A percentile compares a stretch with the other conserved stretches of the same genome.
Conservation (phyloP, 2,329 filamentous ascomycete species). For the Colletotrichum eremochloae region DNA sequence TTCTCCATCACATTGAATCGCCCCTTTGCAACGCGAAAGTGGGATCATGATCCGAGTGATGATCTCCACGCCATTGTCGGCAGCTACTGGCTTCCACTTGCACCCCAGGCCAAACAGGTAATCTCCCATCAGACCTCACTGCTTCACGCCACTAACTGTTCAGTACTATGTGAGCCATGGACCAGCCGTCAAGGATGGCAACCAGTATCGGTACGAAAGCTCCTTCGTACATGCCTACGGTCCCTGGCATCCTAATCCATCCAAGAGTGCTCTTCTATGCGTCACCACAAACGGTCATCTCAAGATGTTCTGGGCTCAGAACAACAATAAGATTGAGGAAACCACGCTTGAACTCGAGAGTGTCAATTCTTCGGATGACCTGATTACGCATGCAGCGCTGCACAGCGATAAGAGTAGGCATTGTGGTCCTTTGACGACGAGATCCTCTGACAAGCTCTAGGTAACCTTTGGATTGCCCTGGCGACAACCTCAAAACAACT, state of each 20-base stretch:
- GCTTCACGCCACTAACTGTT: slow-evolving; percentile 11
- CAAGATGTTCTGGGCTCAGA: slow-evolving; percentile 83
- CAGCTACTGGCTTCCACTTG: slow-evolving; percentile 84
- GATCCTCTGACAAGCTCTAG: slow-evolving; percentile 26
- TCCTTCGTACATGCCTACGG: slow-evolving; percentile 75
- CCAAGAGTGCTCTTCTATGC: slow-evolving; percentile 81
- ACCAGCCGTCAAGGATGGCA: slow-evolving; percentile 73
- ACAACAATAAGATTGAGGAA: slow-evolving; percentile 79
- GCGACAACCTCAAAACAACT: slow-evolving; percentile 80
- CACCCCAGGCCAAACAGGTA: slow-evolving; percentile 60
- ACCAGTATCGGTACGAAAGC: slow-evolving; percentile 77
- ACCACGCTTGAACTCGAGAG: slow-evolving; percentile 80
- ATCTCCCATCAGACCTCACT: slow-evolving; percentile 40
- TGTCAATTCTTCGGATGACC: slow-evolving; percentile 77
- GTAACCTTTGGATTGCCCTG: slow-evolving; percentile 58
- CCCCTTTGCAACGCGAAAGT: slow-evolving; percentile 71
- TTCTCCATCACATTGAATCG: slow-evolving; percentile 81
- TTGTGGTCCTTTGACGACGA: slow-evolving; percentile 24
- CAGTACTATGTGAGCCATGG: slow-evolving; percentile 65
- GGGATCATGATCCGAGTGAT: slow-evolving; percentile 76
- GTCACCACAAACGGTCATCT: slow-evolving; percentile 81
- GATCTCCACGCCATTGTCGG: slow-evolving; percentile 85
- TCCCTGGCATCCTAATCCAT: slow-evolving; percentile 78
- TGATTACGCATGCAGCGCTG: slow-evolving; percentile 84
- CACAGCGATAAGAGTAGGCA: slow-evolving; percentile 78